Base-by-base conservation (phyloP, 2,329 filamentous ascomycete genomes). In the Clarireedia sp. region DNA sequence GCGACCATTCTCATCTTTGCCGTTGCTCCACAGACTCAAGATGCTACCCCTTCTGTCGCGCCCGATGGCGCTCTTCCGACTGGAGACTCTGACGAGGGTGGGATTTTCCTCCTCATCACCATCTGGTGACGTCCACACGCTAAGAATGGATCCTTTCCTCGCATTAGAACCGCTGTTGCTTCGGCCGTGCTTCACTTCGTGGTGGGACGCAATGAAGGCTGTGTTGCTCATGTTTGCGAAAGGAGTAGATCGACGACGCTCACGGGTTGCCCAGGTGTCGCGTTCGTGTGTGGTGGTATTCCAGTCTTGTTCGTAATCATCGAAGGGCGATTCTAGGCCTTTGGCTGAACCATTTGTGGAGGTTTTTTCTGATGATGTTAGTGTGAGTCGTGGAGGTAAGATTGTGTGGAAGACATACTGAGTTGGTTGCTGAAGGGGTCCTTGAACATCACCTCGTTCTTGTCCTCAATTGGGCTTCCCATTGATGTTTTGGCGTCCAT, bases 271-370 rank as follows among this genome's bases (percentile, higher is more conserved):
- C 47, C 47, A 55, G 14, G 19, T 45, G 21, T 55, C 29, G 14
- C 48, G 21, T 8, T 51, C 47, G n/a, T 45, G 47, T 10, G 48
- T 51, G 1, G n/a, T 38, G 2, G 23, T 51, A 4, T 17, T 55
- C 53, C 53, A 55, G 5, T 55, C 53, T 55, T 55, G 53, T n/a
- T 44, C 47, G 23, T 45, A 55, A 5, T 55, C 53, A 50, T 50
- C 52, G 37, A 54, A 54, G n/a, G 52, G 45, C 26, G 52, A 43
- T 2, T 54, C 52, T 9, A 49, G 7, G 2, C n/a, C 21, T 45
- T 49, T 17, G 14, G 23, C 2, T 8, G 52, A 54, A 26, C 24
- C 12, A 4, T 17, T 43, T 29, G 52, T 49, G 1, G 19, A 33
- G 23, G 24, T 24, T 37, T 50, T 54, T 12, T 54, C 52, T 54